phyloP scores from a whole-genome alignment of 2,329 filamentous ascomycete genomes.

The Cladophialophora exuberans region DNA sequence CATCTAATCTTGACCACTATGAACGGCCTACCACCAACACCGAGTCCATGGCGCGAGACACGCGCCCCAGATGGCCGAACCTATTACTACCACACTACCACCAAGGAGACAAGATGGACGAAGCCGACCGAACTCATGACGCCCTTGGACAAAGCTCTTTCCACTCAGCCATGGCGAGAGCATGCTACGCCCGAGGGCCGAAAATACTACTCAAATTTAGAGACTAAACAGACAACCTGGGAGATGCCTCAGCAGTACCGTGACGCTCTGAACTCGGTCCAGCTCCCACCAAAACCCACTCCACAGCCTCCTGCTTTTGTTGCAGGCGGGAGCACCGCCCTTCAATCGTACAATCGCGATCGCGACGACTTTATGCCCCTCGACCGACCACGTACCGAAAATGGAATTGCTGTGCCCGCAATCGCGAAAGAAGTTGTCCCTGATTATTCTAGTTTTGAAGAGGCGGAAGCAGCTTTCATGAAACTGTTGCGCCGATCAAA shows the following conservation, averaged over 20 bases:
- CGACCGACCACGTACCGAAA: constrained; percentile 53
- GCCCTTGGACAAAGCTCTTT: constrained; percentile 76
- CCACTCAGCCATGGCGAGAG: constrained; percentile 88
- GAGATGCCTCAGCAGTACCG: constrained; percentile 86
- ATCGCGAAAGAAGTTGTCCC: constrained; percentile 62
- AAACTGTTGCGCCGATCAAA: constrained; percentile 84
- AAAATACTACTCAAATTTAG: constrained; percentile 94
- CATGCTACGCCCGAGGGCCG: constrained; percentile 83
- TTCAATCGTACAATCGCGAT: constrained; percentile 48
- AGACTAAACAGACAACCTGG: constrained; percentile 92
- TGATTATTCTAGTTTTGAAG: constrained; percentile 77
- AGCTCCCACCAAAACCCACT: constrained; percentile 47
- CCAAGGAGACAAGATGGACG: constrained; percentile 89
- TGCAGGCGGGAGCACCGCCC: constrained; percentile 55
- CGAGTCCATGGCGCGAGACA: constrained; percentile 76
- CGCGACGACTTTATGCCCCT: constrained; percentile 51
- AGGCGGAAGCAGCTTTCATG: constrained; percentile 89
- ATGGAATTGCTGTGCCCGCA: constrained; percentile 43
- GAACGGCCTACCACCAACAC: constrained; percentile 60
- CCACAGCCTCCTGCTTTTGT: constrained; percentile 60
- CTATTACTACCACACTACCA: constrained; percentile 89
- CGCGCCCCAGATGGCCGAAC: constrained; percentile 77
- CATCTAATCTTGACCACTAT: constrained; percentile 52
- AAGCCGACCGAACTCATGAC: constrained; percentile 91
- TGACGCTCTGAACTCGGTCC: constrained; percentile 66